Base-by-base conservation (phyloP, 2,329 filamentous ascomycete genomes). In the Cladosporium sp. region DNA sequence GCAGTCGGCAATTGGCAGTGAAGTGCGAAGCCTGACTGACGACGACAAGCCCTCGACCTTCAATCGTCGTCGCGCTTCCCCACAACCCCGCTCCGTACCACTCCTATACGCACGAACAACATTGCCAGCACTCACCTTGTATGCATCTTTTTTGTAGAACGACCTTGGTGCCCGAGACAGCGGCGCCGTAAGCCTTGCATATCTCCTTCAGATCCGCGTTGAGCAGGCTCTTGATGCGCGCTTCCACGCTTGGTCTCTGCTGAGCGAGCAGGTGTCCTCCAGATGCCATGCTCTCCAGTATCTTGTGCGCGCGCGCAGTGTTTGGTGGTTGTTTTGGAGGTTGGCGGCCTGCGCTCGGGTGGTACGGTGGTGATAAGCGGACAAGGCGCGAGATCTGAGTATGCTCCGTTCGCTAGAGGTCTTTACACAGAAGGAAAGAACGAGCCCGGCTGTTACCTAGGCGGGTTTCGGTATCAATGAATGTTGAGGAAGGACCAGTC, bases 91-190 rank as follows among this genome's bases (percentile, higher is more conserved):
- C 50, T 56, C 61, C 61, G 50, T 50, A 55, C 58, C 55, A 66
- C 67, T 28, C 46, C 61, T 53, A 46, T 46, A 12, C 3, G 10
- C 58, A 53, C 50, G 4, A 58, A 53, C 50, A 65, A 57, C 55
- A 31, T 31, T 29, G 49, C 12, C 35, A n/a, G 26, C 35, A 69
- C 74, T 74, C 70, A 98, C 95, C 86, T 66, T 86, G 82, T 69
- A 90, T 86, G 67, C 97, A 91, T 72, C 94, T 89, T 66, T 82
- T 81, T 79, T 97, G 93, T 67, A 98, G 82, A 50, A 91, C 86
- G 37, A 88, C 87, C 82, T 99, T 99, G 73, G 95, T 89, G 23
- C 95, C 95, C 31, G 89, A 91, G 67, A 91, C 90, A 70, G 87
- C 85, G 40, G 96, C 82, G 56, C 88, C 86, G 80, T 96, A 91